Conservation (phyloP, 208 protist genomes). For the Acanthamoeba lenticulata region DNA sequence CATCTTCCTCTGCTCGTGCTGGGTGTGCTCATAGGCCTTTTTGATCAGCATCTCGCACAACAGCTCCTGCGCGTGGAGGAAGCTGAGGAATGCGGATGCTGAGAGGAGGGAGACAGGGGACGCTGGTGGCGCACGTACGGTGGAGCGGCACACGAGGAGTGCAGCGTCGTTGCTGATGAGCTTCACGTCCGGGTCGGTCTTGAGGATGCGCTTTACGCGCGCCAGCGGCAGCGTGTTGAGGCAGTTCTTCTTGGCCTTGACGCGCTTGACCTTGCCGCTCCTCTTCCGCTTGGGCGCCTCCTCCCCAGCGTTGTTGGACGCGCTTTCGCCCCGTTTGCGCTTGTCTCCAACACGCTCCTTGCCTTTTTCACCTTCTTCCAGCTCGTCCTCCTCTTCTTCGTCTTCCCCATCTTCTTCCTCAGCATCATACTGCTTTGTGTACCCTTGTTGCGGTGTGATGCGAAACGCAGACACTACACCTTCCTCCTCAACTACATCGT, state of each 20-base stretch:
- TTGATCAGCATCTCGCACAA: neutral
- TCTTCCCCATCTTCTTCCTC: neutral
- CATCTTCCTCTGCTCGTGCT: slow-evolving; percentile 16
- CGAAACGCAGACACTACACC: no score
- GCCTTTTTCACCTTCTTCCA: neutral
- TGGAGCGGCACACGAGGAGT: neutral
- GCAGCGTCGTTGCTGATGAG: slow-evolving; percentile 50
- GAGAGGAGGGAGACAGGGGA: no score
- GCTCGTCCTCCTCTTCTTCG: neutral
- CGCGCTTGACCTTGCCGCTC: neutral
- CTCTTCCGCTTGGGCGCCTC: neutral
- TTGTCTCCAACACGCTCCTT: neutral
- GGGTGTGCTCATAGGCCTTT: slow-evolving; percentile 25
- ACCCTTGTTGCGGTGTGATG: no score
- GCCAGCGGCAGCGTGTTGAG: slow-evolving; percentile 32
- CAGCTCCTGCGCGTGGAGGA: no score
- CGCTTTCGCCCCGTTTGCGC: neutral
- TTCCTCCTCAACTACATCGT: no score
- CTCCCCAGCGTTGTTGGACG: neutral
- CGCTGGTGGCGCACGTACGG: no score
- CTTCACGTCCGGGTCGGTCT: slow-evolving; percentile 48
- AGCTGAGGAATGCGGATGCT: no score
- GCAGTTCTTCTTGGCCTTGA: slow-evolving; percentile 11
- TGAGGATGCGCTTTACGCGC: slow-evolving; percentile 7
- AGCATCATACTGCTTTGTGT: no score